Evolutionary conservation across 305 asterid genomes (phyloP).

Genomic region (Plantago rigida): DNA sequence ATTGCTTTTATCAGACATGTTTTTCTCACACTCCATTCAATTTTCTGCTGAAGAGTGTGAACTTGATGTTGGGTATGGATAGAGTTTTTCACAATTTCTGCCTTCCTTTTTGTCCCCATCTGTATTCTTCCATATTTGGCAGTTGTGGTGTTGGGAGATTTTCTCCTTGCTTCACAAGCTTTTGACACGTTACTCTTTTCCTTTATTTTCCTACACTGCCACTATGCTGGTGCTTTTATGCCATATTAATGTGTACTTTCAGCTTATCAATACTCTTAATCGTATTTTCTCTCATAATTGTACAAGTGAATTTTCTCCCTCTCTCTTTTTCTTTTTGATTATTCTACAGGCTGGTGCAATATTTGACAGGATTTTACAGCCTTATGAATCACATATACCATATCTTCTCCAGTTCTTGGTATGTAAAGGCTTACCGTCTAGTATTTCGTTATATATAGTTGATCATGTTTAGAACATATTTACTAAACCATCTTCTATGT

Average conservation of each 20-base stretch:
- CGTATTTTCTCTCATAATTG: not conserved
- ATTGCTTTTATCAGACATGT: not conserved
- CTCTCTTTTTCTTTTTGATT: not conserved
- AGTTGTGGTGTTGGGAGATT: no score
- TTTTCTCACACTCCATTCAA: constrained; percentile 5
- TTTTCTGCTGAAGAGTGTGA: constrained; percentile 13
- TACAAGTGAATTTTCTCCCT: no score
- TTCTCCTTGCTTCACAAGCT: constrained; percentile 13
- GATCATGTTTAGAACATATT: no score
- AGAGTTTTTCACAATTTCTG: constrained; percentile 1
- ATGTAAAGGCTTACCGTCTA: constrained; percentile 23
- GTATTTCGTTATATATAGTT: not conserved
- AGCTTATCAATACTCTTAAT: not conserved
- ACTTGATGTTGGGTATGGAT: constrained; percentile 10
- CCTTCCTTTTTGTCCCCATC: no score
- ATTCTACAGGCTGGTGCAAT: constrained; percentile 69
- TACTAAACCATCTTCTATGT: no score
- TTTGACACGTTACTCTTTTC: not conserved
- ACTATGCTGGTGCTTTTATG: not conserved
- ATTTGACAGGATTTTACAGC: constrained; percentile 63
- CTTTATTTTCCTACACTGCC: not conserved
- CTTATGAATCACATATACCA: constrained; percentile 92
- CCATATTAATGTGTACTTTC: constrained; percentile 9
- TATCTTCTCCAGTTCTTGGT: constrained; percentile 93
- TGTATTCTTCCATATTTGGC: no score